Base-by-base conservation (phyloP, 2,329 filamentous ascomycete species). In the Juglanconis oblonga region DNA sequence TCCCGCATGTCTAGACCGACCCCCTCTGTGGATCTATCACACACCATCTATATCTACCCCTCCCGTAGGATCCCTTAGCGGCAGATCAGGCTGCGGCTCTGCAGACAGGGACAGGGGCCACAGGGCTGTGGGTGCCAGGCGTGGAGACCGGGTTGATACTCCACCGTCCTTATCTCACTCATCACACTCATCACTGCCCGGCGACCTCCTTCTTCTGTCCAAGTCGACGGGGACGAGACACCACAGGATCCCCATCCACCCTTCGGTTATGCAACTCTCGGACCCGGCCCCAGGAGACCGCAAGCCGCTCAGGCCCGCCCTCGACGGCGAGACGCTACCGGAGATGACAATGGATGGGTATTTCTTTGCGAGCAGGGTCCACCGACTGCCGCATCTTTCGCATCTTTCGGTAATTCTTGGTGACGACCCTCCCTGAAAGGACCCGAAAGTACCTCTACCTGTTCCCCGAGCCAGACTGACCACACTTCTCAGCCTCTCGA, bases 341-440 rank as follows among this genome's bases (percentile, higher is more conserved):
- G 35, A 29, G 24, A 17, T 17, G 14, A 44, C 5, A 5, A 7
- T 14, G 10, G 11, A 44, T 44, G 10, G 7, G 8, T 44, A 1
- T 17, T 44, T 2, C 5, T 4, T 17, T 2, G 40, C 8, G 40
- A 13, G 14, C 5, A 33, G 17, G 17, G 17, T 24, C 17, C 31
- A 54, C 57, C 57, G 57, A 58, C 57, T 49, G 13, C 57, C 57
- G 57, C 40, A 49, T 31, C 24, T 49, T 48, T 58, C 57, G 57
- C 57, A 54, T 48, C 8, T 40, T 58, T 58, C 57, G 57, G 57
- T 11, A 24, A 10, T 50, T 58, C 51, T 58, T 38, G n/a, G 29
- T 49, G 24, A 44, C 48, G 57, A 58, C 57, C 57, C 57, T 48
- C 50, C 56, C n/a, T 32, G 42, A 38, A n/a, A 49, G 32, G 13